Conservation (phyloP, 768 basidiomycete species). For the Nidularia sp. region DNA sequence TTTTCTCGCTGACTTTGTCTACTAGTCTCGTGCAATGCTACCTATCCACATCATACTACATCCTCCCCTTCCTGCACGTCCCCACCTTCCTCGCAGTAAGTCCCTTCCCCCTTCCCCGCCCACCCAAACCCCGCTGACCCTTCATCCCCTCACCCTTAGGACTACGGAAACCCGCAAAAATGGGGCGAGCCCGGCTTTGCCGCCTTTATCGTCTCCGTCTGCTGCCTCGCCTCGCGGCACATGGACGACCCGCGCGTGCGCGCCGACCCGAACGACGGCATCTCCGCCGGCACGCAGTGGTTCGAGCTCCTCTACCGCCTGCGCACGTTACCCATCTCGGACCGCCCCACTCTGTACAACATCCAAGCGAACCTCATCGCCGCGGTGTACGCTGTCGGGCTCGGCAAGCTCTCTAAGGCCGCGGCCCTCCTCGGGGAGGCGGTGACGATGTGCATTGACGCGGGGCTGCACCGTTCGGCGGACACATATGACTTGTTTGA, state of each 20-base stretch:
- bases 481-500: conserved; percentile 87
- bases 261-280: conserved; percentile 74
- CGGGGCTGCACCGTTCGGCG: conserved; percentile 82
- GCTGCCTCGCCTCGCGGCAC: conserved; percentile 88
- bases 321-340: conserved; percentile 84
- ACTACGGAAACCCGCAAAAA: conserved; percentile 91
- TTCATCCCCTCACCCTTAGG: conserved; percentile 33
- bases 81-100: conserved; percentile 79
- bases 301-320: conserved; percentile 86
- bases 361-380: conserved; percentile 89
- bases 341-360: conserved; percentile 87
- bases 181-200: conserved; percentile 96
- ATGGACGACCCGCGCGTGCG: conserved; percentile 90
- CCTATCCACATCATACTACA: conserved; percentile 89
- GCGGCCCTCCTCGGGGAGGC: conserved; percentile 85
- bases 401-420: conserved; percentile 84
- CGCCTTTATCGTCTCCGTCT: conserved; percentile 89
- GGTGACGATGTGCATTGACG: conserved; percentile 83
- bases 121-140: background rate
- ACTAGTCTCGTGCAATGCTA: conserved; percentile 75
- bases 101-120: conserved; percentile 10
- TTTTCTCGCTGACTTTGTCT: conserved; percentile 6
- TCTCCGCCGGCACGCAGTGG: conserved; percentile 89
- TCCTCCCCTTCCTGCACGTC: conserved; percentile 90
- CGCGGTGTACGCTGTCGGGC: conserved; percentile 89